phyloP scores from a whole-genome alignment of 257 asterid species.

The Przewalskia tangutica region DNA sequence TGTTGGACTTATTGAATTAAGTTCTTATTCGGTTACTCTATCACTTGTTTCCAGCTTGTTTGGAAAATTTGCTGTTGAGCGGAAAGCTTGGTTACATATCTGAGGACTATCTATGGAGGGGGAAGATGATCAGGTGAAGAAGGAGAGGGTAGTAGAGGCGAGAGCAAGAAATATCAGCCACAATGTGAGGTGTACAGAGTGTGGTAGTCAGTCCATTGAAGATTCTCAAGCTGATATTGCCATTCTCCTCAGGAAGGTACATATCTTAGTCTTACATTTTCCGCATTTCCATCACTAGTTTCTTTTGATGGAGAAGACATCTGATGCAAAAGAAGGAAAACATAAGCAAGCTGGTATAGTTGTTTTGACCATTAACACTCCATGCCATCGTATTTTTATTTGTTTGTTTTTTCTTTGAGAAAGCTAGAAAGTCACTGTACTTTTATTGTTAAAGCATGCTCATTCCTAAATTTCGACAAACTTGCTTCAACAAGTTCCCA shows the following conservation, averaged over 20 bases:
- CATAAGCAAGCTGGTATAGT: background rate
- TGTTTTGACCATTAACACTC: background rate
- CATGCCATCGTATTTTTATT: background rate
- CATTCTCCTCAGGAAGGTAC: slow-evolving; percentile 75
- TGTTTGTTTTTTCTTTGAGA: no score
- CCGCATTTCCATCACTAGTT: background rate
- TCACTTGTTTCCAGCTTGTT: background rate
- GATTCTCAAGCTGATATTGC: slow-evolving; percentile 95
- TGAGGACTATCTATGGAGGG: slow-evolving; percentile 35
- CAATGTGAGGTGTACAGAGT: slow-evolving; percentile 89
- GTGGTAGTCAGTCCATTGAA: slow-evolving; percentile 97
- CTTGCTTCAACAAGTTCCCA: no score
- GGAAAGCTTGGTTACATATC: background rate
- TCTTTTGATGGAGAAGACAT: background rate
- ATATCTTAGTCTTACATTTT: background rate
- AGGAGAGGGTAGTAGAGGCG: slow-evolving; percentile 67
- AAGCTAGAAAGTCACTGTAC: no score
- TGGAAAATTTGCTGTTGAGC: background rate
- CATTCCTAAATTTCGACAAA: no score
- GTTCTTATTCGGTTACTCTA: background rate
- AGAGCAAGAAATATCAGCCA: slow-evolving; percentile 90
- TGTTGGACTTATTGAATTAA: background rate
- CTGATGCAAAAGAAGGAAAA: background rate
- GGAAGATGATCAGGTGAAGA: slow-evolving; percentile 40
- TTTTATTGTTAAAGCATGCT: no score